Conservation (phyloP, 2,329 filamentous ascomycete genomes). For the Cercospora zeina region DNA sequence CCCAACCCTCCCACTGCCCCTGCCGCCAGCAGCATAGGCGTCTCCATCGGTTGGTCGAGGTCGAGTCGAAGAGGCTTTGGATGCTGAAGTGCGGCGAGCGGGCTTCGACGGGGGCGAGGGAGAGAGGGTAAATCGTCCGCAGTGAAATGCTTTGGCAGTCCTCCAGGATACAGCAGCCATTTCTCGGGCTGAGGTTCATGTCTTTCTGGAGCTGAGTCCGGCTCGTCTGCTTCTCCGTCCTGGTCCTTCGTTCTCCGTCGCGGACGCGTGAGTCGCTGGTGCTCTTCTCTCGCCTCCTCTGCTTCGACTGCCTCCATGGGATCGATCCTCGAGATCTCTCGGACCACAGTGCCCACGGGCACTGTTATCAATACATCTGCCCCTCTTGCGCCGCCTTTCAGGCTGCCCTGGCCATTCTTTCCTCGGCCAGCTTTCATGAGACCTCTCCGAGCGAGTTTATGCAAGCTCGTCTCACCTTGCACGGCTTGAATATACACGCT, state of each 20-base stretch:
- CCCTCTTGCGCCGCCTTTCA: conserved; percentile 73
- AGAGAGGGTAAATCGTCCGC: conserved; percentile 59
- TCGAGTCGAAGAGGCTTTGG: conserved; percentile 65
- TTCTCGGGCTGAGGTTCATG: conserved; percentile 56
- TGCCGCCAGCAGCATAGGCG: conserved; percentile 80
- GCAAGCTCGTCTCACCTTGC: conserved; percentile 84
- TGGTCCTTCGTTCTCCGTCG: conserved; percentile 43
- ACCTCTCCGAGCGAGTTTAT: conserved; percentile 80
- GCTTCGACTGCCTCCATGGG: conserved; percentile 68
- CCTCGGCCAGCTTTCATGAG: conserved; percentile 73
- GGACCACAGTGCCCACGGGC: conserved; percentile 85
- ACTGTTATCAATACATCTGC: conserved; percentile 87
- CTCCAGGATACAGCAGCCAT: conserved; percentile 83
- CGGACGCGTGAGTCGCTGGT: conserved; percentile 38
- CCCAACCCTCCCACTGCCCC: conserved; percentile 88
- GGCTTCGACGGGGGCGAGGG: conserved; percentile 57
- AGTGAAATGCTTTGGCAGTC: conserved; percentile 68
- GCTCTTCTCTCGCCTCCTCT: conserved; percentile 21
- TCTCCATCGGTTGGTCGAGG: conserved; percentile 68
- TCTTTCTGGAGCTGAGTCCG: conserved; percentile 21
- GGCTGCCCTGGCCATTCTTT: conserved; percentile 74
- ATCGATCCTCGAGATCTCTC: conserved; percentile 77
- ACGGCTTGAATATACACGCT: conserved; percentile 94
- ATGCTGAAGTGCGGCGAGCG: conserved; percentile 67
- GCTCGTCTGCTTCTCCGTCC: conserved; percentile 38